Evolutionary conservation across 106 monocot genomes (phyloP).

Genomic region (Dioscorea dumetorum): DNA sequence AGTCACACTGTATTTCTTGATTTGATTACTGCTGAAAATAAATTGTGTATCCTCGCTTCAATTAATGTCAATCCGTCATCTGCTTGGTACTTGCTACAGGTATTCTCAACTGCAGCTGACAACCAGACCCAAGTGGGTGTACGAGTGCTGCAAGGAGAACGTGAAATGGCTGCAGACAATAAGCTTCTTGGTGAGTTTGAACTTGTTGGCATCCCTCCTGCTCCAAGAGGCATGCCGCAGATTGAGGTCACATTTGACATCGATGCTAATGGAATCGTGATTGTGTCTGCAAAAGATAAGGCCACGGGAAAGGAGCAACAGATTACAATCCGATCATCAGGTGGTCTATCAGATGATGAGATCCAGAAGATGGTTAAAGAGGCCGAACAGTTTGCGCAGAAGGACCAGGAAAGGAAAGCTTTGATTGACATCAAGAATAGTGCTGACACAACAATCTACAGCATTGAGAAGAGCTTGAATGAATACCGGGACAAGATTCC

Average conservation of each 20-base stretch:
- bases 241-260: constrained; percentile 17
- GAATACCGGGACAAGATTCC: constrained; percentile 12
- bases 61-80: too few relatives aligned
- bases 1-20: too few relatives aligned
- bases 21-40: too few relatives aligned
- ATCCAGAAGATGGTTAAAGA: constrained; percentile 14
- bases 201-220: constrained; percentile 9
- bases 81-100: not conserved
- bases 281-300: constrained; percentile 11
- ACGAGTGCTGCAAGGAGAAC: constrained; percentile 11
- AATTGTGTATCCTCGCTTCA: too few relatives aligned
- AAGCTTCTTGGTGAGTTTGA: constrained; percentile 15
- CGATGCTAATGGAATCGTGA: constrained; percentile 11
- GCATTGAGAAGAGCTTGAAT: constrained; percentile 9
- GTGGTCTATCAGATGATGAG: constrained; percentile 12
- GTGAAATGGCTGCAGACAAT: constrained; percentile 11
- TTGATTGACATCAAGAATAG: constrained; percentile 13
- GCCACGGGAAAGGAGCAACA: constrained; percentile 7
- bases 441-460: constrained; percentile 14
- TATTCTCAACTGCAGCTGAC: constrained; percentile 12
- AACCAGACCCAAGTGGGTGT: constrained; percentile 14
- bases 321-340: constrained; percentile 11
- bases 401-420: constrained; percentile 10
- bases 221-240: constrained; percentile 12
- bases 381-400: constrained; percentile 5